Evolutionary conservation across 2,329 filamentous ascomycete genomes (phyloP).

Genomic region (Monosporascus ibericus): DNA sequence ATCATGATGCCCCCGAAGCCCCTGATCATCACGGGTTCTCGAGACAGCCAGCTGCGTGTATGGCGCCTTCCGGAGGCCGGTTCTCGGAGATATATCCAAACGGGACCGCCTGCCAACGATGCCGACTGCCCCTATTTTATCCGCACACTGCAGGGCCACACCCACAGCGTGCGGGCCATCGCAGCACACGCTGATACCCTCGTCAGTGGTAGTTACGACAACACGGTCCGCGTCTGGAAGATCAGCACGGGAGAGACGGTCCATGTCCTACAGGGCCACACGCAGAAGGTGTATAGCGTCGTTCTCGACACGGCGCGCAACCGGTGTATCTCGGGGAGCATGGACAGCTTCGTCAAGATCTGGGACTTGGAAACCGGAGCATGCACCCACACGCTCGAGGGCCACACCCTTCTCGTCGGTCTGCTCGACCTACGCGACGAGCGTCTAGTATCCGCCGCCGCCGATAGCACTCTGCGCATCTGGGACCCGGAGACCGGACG

Average conservation of each 20-base stretch:
- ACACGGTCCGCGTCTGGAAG: constrained; percentile 90
- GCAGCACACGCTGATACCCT: constrained; percentile 90
- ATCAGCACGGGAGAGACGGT: constrained; percentile 90
- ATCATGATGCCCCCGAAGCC: constrained; percentile 92
- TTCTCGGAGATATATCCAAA: constrained; percentile 73
- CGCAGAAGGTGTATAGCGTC: constrained; percentile 93
- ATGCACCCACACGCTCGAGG: constrained; percentile 84
- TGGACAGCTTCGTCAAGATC: constrained; percentile 97
- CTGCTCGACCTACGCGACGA: constrained; percentile 85
- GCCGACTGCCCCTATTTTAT: constrained; percentile 93
- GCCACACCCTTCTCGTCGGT: constrained; percentile 86
- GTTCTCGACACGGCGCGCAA: constrained; percentile 88
- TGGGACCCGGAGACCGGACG: constrained; percentile 94
- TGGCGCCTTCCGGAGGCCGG: constrained; percentile 86
- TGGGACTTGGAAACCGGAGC: constrained; percentile 88
- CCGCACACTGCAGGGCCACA: constrained; percentile 77
- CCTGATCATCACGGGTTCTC: constrained; percentile 92
- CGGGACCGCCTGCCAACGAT: constrained; percentile 64
- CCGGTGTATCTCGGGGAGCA: constrained; percentile 93
- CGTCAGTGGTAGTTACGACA: constrained; percentile 97
- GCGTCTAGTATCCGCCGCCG: constrained; percentile 87
- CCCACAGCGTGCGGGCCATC: constrained; percentile 91
- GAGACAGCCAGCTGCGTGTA: constrained; percentile 87
- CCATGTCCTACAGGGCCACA: constrained; percentile 79
- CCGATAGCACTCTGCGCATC: constrained; percentile 89